Evolutionary conservation across 2,329 filamentous ascomycete species (phyloP), one percentile per base, ranked within the genome.

Genomic region (Aspergillus pseudoterreus): DNA sequence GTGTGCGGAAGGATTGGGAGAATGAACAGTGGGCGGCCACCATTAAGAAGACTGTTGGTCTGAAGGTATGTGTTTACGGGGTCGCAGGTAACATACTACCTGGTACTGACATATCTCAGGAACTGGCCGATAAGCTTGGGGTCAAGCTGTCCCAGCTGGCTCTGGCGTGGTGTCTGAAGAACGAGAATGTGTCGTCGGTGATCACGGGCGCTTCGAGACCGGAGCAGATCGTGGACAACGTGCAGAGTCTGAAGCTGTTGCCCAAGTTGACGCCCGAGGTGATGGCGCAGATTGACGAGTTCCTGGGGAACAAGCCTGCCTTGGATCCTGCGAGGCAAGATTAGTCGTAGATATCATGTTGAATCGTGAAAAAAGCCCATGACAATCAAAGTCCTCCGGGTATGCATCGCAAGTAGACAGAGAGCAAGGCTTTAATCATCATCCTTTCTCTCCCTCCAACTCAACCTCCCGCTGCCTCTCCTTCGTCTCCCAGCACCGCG

Each of bases 141-240:
- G 81, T 46, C 30, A 65, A 78, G 45, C 76, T 81, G 43, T 75
- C 77, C 4, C 78, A 82, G 52, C 73, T 85, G 6, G 75, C 80
- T n/a, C 71, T 84, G 32, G 82, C 82, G 1, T 85, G 82, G 82
- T 72, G 71, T 44, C 72, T 81, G 24, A 82, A 80, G 70, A 84
- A 85, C 22, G 35, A 75, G 30, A 79, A 83, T 52, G 82, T 84
- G 33, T 64, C 66, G 10, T 69, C 69, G 4, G 64, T 71, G 14
- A 72, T 72, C 52, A 70, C 62, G 0, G 70, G 82, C 2, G 75
- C 74, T 4, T 75, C 71, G 11, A 66, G 68, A 44, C 68, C 70
- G 3, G 71, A 75, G 56, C 75, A 78, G 59, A 64, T 78, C 12
- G 59, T 66, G 8, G 73, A 77, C 47, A 75, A 76, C 21, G 70